These are phyloP conservation scores for Picocystis sp. DNA, from an alignment of 163 green algal species.

Conservation along the genomic window DNA sequence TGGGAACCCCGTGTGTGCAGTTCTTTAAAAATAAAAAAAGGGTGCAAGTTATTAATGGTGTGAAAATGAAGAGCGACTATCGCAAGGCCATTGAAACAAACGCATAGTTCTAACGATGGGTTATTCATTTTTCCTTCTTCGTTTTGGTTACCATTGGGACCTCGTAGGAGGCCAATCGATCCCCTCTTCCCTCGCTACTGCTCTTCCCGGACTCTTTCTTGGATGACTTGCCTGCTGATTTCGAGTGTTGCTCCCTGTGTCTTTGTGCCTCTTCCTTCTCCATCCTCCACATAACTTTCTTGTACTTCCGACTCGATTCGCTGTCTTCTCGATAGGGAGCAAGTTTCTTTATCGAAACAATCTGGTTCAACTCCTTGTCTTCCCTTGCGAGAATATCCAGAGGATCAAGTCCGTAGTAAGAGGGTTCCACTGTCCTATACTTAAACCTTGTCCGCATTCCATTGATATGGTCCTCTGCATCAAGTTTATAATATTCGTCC, in stretches of 20 bases:
- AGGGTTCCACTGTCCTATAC: slow-evolving; percentile 12
- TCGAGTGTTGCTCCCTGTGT: no score
- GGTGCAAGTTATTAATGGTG: slow-evolving; percentile 40
- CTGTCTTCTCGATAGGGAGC: slow-evolving; percentile 67
- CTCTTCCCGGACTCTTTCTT: no score
- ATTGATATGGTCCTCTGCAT: slow-evolving; percentile 79
- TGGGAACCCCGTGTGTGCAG: slow-evolving; percentile 75
- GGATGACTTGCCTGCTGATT: no score
- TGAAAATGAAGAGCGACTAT: slow-evolving; percentile 97
- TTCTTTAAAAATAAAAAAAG: slow-evolving; percentile 81
- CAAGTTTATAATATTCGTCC: slow-evolving; percentile 84
- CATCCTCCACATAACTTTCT: no score
- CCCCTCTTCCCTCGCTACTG: no score
- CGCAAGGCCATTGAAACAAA: slow-evolving; percentile 44
- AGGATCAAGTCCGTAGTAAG: slow-evolving; percentile 53
- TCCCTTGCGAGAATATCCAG: slow-evolving; percentile 62
- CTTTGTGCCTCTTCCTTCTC: no score
- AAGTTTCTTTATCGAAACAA: slow-evolving; percentile 71
- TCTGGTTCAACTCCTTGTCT: slow-evolving; percentile 57
- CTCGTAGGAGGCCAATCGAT: no score
- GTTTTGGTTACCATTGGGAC: no score
- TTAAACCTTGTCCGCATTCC: slow-evolving; percentile 14
- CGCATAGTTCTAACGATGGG: no score
- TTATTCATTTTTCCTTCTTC: no score
- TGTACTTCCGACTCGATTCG: no score